A percentile compares a stretch with the other conserved stretches of the same genome.
Conservation (phyloP, 305 asterid species). For the Withania somnifera region DNA sequence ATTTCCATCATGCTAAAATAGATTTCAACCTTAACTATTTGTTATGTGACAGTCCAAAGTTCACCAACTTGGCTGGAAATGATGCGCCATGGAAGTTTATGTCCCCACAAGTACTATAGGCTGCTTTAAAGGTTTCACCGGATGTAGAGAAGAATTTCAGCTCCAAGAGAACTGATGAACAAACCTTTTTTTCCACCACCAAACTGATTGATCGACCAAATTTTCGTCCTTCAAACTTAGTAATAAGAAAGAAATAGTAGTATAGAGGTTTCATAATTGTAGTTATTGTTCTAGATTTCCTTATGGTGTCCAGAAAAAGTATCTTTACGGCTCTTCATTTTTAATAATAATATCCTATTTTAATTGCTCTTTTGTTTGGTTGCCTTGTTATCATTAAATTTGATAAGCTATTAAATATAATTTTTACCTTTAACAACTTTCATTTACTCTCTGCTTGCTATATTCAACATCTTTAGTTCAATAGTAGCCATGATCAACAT, state of each 20-base stretch:
- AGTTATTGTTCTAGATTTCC: no score
- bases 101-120: slow-evolving; percentile 31
- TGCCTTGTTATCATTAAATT: no score
- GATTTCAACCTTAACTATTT: not conserved
- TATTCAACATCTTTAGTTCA: not conserved
- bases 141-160: slow-evolving; percentile 26
- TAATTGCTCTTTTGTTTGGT: no score
- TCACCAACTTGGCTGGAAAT: slow-evolving; percentile 36
- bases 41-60: slow-evolving; percentile 21
- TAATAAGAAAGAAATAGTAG: no score
- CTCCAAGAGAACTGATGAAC: slow-evolving; percentile 24
- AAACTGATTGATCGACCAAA: not conserved
- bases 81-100: slow-evolving; percentile 31
- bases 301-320: no score
- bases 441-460: not conserved
- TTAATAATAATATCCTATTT: no score
- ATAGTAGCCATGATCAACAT: not conserved
- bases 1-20: no score
- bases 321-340: no score
- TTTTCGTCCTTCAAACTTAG: no score
- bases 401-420: no score
- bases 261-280: no score
- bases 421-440: not conserved
- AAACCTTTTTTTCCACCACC: slow-evolving; percentile 34
- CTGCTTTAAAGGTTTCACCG: slow-evolving; percentile 29